These are phyloP conservation scores for Cercospora sesami DNA, from an alignment of 2,329 filamentous ascomycete genomes.

Conservation along the genomic window DNA sequence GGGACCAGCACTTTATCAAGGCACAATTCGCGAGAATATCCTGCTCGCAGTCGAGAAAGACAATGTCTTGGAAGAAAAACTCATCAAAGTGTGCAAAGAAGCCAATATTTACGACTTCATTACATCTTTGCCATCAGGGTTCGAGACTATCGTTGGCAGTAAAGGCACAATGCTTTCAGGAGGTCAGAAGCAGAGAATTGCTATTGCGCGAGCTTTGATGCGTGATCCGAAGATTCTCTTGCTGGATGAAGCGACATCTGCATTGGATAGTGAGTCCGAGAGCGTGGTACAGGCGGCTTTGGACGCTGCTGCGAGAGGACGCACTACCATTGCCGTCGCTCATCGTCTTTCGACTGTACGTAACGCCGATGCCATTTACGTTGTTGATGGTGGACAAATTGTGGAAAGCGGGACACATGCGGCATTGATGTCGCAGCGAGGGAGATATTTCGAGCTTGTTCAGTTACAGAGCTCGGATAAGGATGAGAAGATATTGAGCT, in stretches of 20 bases:
- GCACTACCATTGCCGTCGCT: constrained; percentile 45
- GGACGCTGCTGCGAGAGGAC: constrained; percentile 49
- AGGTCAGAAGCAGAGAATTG: constrained; percentile 58
- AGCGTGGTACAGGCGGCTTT: constrained; percentile 67
- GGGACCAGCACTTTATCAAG: constrained; percentile 50
- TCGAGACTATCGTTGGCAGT: constrained; percentile 50
- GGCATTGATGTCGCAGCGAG: constrained; percentile 40
- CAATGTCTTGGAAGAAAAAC: constrained; percentile 42
- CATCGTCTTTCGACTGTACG: constrained; percentile 44
- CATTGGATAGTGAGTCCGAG: constrained; percentile 65
- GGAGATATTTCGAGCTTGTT: constrained; percentile 37
- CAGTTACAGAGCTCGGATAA: constrained; percentile 17
- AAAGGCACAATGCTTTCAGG: constrained; percentile 54
- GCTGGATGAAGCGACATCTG: constrained; percentile 60
- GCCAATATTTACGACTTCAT: constrained; percentile 57
- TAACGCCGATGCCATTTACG: constrained; percentile 43
- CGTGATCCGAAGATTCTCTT: constrained; percentile 55
- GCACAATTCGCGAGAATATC: constrained; percentile 45
- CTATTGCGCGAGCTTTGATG: constrained; percentile 56
- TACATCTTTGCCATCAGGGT: constrained; percentile 52
- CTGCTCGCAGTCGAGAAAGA: constrained; percentile 43
- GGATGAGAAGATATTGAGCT: background rate
- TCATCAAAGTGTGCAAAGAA: constrained; percentile 51
- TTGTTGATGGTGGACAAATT: constrained; percentile 41
- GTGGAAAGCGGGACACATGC: constrained; percentile 43